Conservation (phyloP, 768 basidiomycete species). For the Tephrocybe rancida region DNA sequence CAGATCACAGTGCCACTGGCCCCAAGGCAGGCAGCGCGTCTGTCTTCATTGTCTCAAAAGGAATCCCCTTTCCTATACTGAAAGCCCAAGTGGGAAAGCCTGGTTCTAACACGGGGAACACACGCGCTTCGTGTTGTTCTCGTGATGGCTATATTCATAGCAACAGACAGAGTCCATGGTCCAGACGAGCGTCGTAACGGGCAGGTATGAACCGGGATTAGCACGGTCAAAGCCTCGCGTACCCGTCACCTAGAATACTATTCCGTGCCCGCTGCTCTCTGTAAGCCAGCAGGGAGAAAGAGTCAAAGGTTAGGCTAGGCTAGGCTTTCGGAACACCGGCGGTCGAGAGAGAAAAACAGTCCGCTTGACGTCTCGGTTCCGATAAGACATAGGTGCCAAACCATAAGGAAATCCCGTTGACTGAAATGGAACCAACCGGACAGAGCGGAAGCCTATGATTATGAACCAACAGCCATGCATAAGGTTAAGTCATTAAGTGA, state of each 20-base stretch:
- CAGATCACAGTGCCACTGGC: neutral
- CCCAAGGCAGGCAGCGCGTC: neutral
- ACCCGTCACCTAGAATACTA: too few relatives aligned
- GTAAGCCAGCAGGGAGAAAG: too few relatives aligned
- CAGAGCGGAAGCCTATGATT: neutral
- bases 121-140: constrained; percentile 2
- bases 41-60: neutral
- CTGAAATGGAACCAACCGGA: constrained; percentile 1
- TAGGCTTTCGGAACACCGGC: too few relatives aligned
- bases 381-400: neutral
- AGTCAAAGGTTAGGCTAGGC: too few relatives aligned
- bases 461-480: neutral
- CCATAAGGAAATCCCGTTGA: neutral
- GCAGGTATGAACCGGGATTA: too few relatives aligned
- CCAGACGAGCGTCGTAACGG: too few relatives aligned
- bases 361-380: neutral
- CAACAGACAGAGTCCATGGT: too few relatives aligned
- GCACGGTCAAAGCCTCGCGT: too few relatives aligned
- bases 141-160: too few relatives aligned
- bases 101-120: neutral
- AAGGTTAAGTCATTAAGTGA: neutral
- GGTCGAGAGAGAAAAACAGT: neutral
- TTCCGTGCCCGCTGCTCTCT: too few relatives aligned
- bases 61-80: neutral
- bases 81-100: neutral